Conservation (phyloP, 306 rosid genomes). For the Styphnolobium japonicum region DNA sequence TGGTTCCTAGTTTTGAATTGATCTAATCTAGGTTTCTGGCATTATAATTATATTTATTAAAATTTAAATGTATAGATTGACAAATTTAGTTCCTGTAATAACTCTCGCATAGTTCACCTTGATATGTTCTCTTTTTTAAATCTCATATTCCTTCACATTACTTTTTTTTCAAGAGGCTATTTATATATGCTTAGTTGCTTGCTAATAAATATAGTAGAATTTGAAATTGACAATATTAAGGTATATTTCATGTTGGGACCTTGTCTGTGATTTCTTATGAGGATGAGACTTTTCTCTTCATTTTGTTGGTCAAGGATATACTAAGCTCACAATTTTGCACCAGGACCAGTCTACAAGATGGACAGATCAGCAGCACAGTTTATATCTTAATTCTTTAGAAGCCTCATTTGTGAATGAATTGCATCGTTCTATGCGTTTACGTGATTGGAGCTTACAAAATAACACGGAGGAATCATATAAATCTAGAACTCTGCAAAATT, state of each 20-base stretch:
- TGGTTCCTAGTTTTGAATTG: conserved; percentile 1
- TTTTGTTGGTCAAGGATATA: conserved; percentile 21
- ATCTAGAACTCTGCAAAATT: conserved; percentile 35
- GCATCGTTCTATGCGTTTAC: conserved; percentile 41
- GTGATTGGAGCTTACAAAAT: conserved; percentile 35
- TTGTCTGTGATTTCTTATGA: not conserved
- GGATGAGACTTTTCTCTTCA: conserved; percentile 1
- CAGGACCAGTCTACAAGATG: conserved; percentile 58
- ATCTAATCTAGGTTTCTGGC: conserved; percentile 18
- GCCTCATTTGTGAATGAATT: conserved; percentile 74
- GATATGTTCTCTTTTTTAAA: not conserved
- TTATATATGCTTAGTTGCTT: conserved; percentile 1
- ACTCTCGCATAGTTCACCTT: not conserved
- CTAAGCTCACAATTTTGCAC: conserved; percentile 21
- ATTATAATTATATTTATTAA: not conserved
- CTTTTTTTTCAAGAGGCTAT: conserved; percentile 12
- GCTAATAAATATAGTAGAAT: not conserved
- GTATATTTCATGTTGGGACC: not conserved
- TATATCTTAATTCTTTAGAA: conserved; percentile 71
- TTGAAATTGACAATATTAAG: not conserved
- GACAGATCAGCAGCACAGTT: conserved; percentile 79
- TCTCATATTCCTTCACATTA: not conserved
- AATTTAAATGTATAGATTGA: not conserved
- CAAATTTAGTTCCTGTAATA: not conserved
- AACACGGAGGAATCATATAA: conserved; percentile 25